Base-by-base conservation (phyloP, 148 eudicot species). In the Pharnaceum exiguum region DNA sequence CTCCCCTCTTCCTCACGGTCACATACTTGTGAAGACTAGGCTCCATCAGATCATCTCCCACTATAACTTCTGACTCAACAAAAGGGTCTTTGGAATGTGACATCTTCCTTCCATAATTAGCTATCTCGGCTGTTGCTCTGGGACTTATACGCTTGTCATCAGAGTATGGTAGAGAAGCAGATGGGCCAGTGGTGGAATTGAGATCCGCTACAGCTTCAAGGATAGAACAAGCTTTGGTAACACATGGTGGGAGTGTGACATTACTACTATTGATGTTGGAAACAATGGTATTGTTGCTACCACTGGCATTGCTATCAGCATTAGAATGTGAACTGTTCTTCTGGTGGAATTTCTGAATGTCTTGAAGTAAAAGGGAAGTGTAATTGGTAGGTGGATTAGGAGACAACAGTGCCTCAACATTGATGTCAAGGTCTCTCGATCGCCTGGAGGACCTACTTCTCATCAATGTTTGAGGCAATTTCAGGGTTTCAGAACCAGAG, bases 141-240 rank as follows among this genome's bases (percentile, higher is more conserved):
- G 61, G 78, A 64, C 57, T 62, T 63, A 60, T 55, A 18, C 63
- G 50, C 30, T 55, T 72, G 21, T 68, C 63, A 55, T 66, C 66
- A 25, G 66, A 28, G 31, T 59, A 51, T 9, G 44, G 43, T 16
- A 28, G 25, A 26, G 76, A 69, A 11, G 49, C 24, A 49, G 63
- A 67, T n/a, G 80, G 63, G 50, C 66, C 67, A 2, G 85, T 75
- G 25, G 75, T 67, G 53, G 98, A 91, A 67, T 88, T 93, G 26
- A 93, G 95, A 55, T 93, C 99, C 0, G 99, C 99, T 23, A 93
- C 96, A 29, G 99, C 99, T 43, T 88, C 98, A 7, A 91, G 68
- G 24, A 91, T 88, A 3, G 98, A 88, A 70, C 72, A 54, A 16
- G 93, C 94, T 62, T 93, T 88, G 43, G 82, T 71, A 21, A 83